A percentile compares a stretch with the other conserved stretches of the same genome.
Conservation (phyloP, 352 stramenopile genomes). For the Pythium sukuiense region DNA sequence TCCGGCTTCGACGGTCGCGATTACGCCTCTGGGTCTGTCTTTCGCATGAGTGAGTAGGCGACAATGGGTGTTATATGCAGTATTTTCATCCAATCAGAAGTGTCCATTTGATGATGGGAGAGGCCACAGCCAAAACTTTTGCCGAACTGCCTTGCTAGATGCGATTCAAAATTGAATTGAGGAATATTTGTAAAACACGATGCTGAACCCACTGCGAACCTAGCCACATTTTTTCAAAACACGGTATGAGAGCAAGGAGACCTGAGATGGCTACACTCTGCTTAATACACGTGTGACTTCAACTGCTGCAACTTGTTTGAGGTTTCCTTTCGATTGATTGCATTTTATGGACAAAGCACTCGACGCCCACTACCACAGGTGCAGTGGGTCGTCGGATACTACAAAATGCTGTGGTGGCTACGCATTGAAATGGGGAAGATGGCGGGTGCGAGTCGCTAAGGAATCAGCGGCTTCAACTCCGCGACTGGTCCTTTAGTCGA, state of each 20-base stretch:
- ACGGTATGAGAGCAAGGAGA: background rate
- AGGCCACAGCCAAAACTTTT: conserved; percentile 6
- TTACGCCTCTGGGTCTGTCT: conserved; percentile 6
- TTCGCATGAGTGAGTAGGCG: background rate
- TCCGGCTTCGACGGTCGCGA: conserved; percentile 7
- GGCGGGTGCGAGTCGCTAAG: background rate
- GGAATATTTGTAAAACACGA: background rate
- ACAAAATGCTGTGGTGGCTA: background rate
- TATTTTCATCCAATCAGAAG: conserved; percentile 16
- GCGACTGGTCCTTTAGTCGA: conserved; percentile 71
- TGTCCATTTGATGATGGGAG: conserved; percentile 11
- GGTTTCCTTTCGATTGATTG: background rate
- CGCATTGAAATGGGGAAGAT: background rate
- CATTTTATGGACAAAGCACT: background rate
- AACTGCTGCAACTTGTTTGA: no score
- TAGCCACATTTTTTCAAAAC: background rate
- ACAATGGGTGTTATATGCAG: background rate
- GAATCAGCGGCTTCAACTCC: background rate
- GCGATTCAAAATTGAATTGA: conserved; percentile 22
- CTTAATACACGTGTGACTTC: no score
- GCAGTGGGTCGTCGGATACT: background rate
- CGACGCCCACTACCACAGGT: background rate
- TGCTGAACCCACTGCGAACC: background rate
- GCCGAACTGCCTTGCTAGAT: conserved; percentile 21
- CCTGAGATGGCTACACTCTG: background rate